phyloP scores from a whole-genome alignment of 345 rosid genomes.

The Leavenworthia alabamica region DNA sequence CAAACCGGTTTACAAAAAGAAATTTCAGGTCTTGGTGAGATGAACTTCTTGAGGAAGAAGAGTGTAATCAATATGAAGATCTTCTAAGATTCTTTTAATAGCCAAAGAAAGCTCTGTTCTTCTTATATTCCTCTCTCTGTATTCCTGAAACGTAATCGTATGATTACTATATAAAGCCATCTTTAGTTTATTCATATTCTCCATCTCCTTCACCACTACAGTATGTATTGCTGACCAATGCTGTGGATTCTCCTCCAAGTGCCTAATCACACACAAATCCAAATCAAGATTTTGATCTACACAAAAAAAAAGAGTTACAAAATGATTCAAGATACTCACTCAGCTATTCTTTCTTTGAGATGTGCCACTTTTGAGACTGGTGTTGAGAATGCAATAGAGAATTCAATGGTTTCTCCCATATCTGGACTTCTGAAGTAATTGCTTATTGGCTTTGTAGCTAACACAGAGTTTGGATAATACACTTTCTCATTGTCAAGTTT shows the following conservation, averaged over 20 bases:
- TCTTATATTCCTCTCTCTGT: constrained; percentile 43
- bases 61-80: constrained; percentile 44
- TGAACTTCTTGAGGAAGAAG: constrained; percentile 65
- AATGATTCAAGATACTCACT: constrained; percentile 48
- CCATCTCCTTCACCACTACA: constrained; percentile 56
- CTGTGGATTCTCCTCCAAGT: constrained; percentile 59
- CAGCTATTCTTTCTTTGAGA: constrained; percentile 45
- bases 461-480: constrained; percentile 54
- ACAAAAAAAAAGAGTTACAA: neutral
- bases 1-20: neutral
- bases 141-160: constrained; percentile 65
- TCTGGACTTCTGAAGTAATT: constrained; percentile 74
- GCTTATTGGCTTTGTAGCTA: constrained; percentile 57
- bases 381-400: constrained; percentile 51
- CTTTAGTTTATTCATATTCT: constrained; percentile 65
- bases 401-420: constrained; percentile 69
- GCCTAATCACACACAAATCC: constrained; percentile 35
- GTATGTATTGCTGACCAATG: constrained; percentile 53
- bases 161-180: constrained; percentile 52
- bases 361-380: constrained; percentile 47
- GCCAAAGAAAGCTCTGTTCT: constrained; percentile 55
- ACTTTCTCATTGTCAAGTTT: constrained; percentile 69
- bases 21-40: constrained; percentile 25
- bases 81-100: constrained; percentile 54
- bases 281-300: neutral